These are phyloP conservation scores for Kwoniella shandongensis DNA, from an alignment of 768 basidiomycete species.

Conservation along the genomic window DNA sequence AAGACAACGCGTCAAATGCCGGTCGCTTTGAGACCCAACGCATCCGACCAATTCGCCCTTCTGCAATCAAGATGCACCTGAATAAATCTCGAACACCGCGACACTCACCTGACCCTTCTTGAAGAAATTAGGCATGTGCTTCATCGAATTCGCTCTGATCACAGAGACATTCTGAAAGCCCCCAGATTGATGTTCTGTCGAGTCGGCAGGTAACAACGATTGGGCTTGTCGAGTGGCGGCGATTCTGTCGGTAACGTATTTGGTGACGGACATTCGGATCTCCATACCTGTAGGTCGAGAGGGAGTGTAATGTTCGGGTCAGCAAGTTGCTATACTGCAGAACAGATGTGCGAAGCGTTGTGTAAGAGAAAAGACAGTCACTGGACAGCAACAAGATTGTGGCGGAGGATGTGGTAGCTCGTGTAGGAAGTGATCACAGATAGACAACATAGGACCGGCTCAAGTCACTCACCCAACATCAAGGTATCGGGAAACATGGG, in stretches of 20 bases:
- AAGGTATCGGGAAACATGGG: conserved; percentile 86
- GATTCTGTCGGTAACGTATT: conserved; percentile 94
- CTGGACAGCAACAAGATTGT: not conserved
- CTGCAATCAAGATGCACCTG: too few species aligned
- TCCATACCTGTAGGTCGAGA: conserved; percentile 71
- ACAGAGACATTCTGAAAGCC: conserved; percentile 76
- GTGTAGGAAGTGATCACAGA: not conserved
- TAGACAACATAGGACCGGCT: not conserved
- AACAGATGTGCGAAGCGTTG: too few species aligned
- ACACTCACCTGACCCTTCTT: conserved; percentile 70
- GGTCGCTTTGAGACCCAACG: too few species aligned
- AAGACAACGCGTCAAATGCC: too few species aligned
- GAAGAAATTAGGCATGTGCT: conserved; percentile 97
- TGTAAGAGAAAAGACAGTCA: too few species aligned
- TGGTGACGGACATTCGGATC: conserved; percentile 92
- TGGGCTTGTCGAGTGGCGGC: conserved; percentile 69
- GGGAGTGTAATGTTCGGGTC: not conserved
- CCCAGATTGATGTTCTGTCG: conserved; percentile 43
- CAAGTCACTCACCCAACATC: conserved; percentile 76
- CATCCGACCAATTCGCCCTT: too few species aligned
- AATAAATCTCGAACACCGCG: too few species aligned
- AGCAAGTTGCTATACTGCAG: too few species aligned
- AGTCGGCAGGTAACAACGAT: conserved; percentile 30
- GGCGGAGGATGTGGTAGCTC: too few species aligned
- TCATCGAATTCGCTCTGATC: conserved; percentile 96